Evolutionary conservation across 805 yeast species (phyloP), one percentile per base, ranked within the genome.

Genomic region (Ogataea minuta): DNA sequence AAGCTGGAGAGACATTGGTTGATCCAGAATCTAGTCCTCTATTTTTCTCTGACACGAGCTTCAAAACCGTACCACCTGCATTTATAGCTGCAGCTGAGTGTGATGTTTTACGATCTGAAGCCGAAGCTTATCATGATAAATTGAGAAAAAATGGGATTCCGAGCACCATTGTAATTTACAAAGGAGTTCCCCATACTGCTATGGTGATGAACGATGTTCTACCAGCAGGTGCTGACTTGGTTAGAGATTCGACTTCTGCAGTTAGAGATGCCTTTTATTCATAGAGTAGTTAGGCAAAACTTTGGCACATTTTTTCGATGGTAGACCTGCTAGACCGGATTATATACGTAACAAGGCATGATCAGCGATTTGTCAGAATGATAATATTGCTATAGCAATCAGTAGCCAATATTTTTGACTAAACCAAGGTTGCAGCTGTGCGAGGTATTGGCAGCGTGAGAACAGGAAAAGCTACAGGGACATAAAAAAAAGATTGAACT

Each of bases 151-250:
- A 67, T 41, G 76, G 75, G 4, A 56, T 66, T 14, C 31, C 50
- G 2, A 57, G 66, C 14, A 52, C 52, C n/a, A 46, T 67, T 11
- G 56, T 53, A 4, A 52, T 67, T 23, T 71, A 69, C 46, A 52
- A 54, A 33, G 74, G 75, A 5, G 61, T 67, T 31, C 76, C 76
- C 5, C 77, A 72, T 52, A 63, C 74, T n/a, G 70, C 64, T 4
- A 68, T 71, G 73, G 74, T 66, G 19, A 70, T 72, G 76, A 70
- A 68, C 44, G 68, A 53, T 49, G 21, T 28, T 12, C 50, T 27
- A 37, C 39, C n/a, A 39, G 50, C 33, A 44, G 54, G 37, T 16
- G 41, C 38, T 3, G 21, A 41, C 15, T 25, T 37, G 11, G 45
- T 41, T 11, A 25, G 28, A 6, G 41, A 36, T 12, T 30, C 39